Base-by-base conservation (phyloP, 768 basidiomycete species). In the Suillus spraguei region DNA sequence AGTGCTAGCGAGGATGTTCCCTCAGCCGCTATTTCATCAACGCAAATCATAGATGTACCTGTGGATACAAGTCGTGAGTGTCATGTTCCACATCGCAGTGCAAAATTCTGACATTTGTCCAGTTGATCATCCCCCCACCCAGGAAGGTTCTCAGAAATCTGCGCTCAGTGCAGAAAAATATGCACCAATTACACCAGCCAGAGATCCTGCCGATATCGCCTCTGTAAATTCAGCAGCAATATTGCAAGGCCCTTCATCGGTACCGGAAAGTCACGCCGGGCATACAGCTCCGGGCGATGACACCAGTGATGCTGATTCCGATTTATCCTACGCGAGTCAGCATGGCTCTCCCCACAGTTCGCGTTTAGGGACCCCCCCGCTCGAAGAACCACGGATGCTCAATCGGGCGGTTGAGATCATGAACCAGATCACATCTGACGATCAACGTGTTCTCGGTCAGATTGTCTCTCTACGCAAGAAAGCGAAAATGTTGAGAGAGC, bases 331-430 rank as follows among this genome's bases (percentile, higher is more conserved):
- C 20, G 60, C 66, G 28, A 67, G 67, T 17, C 71, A 71, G 54
- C 62, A 60, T 35, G 63, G 53, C 4, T 72, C 73, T 22, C 72
- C 68, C 13, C 6, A 68, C n/a, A 73, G 68, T 10, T 73, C 68
- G 35, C 66, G 68, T 5, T 41, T 63, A 5, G 64, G 65, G 7
- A 76, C 70, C 9, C 73, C 73, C n/a, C 64, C 52, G 2, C 44
- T 59, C 1, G 63, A 70, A 24, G 63, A 64, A 10, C 59, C 67
- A 14, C 46, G 62, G 9, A 60, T 72, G 35, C 66, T 76, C 14
- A 32, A 66, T 7, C 70, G 65, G 9, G 65, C 65, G 24, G 74
- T 74, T 41, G 44, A 17, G 7, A 69, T 76, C 55, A 76, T 76
- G 70, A 66, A 53, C 42, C 62, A 68, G 10, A 68, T 75, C 28